Percentiles rank a stretch among this genome's conserved stretches.
Conservation (phyloP, 164 flowering plant genomes). For the Magnolia officinalis region DNA sequence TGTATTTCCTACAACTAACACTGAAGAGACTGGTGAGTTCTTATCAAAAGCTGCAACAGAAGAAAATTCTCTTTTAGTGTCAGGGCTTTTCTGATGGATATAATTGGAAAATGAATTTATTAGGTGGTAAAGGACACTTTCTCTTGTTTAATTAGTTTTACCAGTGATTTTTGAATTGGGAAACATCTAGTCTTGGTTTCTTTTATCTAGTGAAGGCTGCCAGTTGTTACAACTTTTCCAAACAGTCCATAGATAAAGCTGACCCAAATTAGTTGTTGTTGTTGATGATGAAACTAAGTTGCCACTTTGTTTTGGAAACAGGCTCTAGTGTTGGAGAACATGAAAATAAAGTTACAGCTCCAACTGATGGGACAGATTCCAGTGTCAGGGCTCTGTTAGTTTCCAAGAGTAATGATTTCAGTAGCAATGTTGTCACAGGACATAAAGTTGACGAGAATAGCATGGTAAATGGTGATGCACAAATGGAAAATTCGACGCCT, state of each 20-base stretch:
- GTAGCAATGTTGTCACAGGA: not conserved
- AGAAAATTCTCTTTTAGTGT: conserved; percentile 24
- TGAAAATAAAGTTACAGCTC: not conserved
- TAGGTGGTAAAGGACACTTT: conserved; percentile 21
- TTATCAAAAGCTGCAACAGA: conserved; percentile 14
- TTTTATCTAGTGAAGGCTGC: not conserved
- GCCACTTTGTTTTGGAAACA: not conserved
- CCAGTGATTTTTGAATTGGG: conserved; percentile 17
- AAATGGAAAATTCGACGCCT: not conserved
- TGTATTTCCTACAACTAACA: conserved; percentile 11
- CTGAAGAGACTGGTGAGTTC: conserved; percentile 20
- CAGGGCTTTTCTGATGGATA: conserved; percentile 13
- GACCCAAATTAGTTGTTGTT: too few species aligned
- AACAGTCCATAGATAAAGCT: too few species aligned
- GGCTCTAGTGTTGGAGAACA: not conserved
- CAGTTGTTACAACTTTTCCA: too few species aligned
- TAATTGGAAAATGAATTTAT: conserved; percentile 7
- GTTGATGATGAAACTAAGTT: not conserved
- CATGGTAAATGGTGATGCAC: not conserved
- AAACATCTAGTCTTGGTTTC: conserved; percentile 5
- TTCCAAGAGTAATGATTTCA: conserved; percentile 9
- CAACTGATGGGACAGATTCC: conserved; percentile 3
- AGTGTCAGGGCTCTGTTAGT: not conserved
- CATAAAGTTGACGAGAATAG: not conserved
- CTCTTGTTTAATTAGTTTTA: not conserved